Evolutionary conservation across 345 rosid species (phyloP).

Genomic region (Ceriops zippeliana): DNA sequence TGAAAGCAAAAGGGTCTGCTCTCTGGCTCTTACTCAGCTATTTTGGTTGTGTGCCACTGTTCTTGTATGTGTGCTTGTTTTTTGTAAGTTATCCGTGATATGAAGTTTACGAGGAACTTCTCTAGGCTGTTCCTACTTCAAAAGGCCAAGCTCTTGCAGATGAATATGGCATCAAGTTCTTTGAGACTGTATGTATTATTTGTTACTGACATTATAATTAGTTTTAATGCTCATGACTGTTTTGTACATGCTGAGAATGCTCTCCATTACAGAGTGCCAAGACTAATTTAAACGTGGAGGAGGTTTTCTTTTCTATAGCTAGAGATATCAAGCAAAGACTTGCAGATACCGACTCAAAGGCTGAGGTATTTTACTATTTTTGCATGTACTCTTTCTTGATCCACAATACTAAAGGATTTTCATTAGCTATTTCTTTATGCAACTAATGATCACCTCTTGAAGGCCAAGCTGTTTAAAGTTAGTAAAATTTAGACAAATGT

Average conservation of each 20-base stretch:
- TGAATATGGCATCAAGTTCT: slow-evolving; percentile 60
- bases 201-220: background rate
- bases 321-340: slow-evolving; percentile 56
- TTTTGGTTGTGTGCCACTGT: background rate
- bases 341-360: slow-evolving; percentile 40
- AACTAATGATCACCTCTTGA: too few relatives aligned
- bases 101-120: slow-evolving; percentile 1
- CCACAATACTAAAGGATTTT: too few relatives aligned
- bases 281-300: slow-evolving; percentile 55
- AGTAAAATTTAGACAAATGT: too few relatives aligned
- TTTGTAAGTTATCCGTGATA: background rate
- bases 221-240: background rate
- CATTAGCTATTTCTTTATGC: too few relatives aligned
- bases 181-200: slow-evolving; percentile 44
- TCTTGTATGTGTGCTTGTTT: background rate
- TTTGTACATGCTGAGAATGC: background rate
- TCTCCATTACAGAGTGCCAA: slow-evolving; percentile 46
- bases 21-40: background rate
- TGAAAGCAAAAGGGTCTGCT: slow-evolving; percentile 55
- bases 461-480: too few relatives aligned
- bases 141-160: slow-evolving; percentile 57
- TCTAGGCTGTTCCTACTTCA: slow-evolving; percentile 49
- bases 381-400: background rate
- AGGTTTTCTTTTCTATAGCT: slow-evolving; percentile 50
- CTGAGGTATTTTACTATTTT: slow-evolving; percentile 33